phyloP scores from a whole-genome alignment of 2,329 filamentous ascomycete species.

The Aureobasidium lini region DNA sequence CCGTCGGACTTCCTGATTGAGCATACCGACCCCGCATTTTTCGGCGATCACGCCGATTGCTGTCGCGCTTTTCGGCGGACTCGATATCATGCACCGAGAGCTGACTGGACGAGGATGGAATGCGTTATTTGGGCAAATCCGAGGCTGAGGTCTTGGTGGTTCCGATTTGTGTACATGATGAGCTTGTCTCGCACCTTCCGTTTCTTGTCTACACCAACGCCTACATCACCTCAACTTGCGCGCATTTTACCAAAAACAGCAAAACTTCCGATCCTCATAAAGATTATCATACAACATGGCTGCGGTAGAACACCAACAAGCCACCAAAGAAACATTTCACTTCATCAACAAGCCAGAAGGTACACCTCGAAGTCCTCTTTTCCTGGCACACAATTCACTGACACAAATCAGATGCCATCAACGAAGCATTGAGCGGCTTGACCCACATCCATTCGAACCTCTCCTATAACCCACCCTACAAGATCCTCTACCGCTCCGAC shows the following conservation, averaged over 20 bases:
- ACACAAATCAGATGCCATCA: slow-evolving; percentile 23
- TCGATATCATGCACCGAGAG: neutral
- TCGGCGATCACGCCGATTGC: neutral
- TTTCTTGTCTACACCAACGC: too few species aligned
- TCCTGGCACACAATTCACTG: neutral
- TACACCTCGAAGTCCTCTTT: neutral
- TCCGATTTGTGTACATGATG: slow-evolving; percentile 1
- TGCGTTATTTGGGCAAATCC: slow-evolving; percentile 3
- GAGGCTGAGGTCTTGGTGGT: neutral
- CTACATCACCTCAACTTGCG: neutral
- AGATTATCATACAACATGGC: neutral
- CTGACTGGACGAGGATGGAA: neutral
- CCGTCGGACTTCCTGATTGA: neutral
- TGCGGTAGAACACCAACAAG: neutral
- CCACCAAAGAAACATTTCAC: slow-evolving; percentile 27
- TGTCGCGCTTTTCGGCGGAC: neutral
- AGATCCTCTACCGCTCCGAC: slow-evolving; percentile 30
- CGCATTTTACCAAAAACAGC: neutral
- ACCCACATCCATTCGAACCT: slow-evolving; percentile 28
- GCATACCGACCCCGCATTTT: neutral
- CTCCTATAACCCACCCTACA: slow-evolving; percentile 29
- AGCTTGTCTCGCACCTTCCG: neutral
- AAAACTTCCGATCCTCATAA: rapidly evolving
- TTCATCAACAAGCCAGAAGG: slow-evolving; percentile 27
- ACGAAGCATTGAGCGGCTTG: slow-evolving; percentile 29